Evolutionary conservation across 1,284 basidiomycete species (phyloP).

Genomic region (Cryptococcus maquisensis): DNA sequence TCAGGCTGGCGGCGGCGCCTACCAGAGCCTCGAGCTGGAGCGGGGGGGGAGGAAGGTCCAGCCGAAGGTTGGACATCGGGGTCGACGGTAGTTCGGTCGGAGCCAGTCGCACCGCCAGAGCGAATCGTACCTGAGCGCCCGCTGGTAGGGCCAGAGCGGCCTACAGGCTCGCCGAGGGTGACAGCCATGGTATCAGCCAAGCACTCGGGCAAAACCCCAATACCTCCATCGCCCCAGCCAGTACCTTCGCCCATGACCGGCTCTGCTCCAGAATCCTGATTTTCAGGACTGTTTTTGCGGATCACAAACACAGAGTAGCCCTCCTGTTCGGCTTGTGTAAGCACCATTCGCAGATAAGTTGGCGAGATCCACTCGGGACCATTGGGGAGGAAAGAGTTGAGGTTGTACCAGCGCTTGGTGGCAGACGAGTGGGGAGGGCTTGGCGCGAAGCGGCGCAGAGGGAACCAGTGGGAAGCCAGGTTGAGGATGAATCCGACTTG

Average conservation of each 20-base stretch:
- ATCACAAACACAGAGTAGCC: constrained; percentile 89
- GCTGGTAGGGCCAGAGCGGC: constrained; percentile 18
- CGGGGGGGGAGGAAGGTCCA: constrained; percentile 14
- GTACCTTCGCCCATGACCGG: constrained; percentile 21
- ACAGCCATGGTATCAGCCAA: constrained; percentile 42
- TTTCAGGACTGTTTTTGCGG: constrained; percentile 33
- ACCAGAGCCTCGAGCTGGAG: constrained; percentile 5
- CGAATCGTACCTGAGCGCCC: constrained; percentile 1
- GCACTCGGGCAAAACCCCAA: constrained; percentile 39
- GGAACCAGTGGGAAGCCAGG: constrained; percentile 81
- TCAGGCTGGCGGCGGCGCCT: constrained; percentile 17
- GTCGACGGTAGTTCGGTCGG: neutral
- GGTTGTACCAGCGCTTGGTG: constrained; percentile 75
- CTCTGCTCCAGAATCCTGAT: constrained; percentile 17
- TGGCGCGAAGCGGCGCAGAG: constrained; percentile 66
- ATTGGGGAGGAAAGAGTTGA: constrained; percentile 68
- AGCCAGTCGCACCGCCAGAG: neutral
- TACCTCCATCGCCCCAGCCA: constrained; percentile 44
- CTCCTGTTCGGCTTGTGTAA: constrained; percentile 80
- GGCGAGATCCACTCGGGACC: constrained; percentile 76
- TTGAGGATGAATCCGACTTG: constrained; percentile 88
- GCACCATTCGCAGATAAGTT: constrained; percentile 75
- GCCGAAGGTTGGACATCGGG: constrained; percentile 1
- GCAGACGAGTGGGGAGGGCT: constrained; percentile 22
- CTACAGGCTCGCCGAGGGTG: constrained; percentile 38